Evolutionary conservation across 228 moss, liverwort and hornwort species (phyloP).

Genomic region (Sphagnum magellanicum): DNA sequence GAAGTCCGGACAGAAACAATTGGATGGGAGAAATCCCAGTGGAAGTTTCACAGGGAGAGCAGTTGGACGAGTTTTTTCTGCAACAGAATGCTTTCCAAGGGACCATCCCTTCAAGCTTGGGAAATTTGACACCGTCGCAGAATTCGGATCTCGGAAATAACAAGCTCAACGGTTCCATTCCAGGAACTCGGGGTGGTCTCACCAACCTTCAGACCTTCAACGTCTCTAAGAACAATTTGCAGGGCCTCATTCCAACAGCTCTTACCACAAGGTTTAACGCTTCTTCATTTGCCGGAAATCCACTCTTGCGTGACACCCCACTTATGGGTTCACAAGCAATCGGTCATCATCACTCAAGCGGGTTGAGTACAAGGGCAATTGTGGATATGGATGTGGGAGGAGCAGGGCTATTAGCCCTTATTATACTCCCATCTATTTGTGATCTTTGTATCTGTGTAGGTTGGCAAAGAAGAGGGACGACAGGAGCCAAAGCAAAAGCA

Average conservation of each 20-base stretch:
- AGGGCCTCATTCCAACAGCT: background rate
- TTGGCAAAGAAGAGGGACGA: slow-evolving; percentile 10
- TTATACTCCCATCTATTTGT: slow-evolving; percentile 32
- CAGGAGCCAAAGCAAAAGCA: slow-evolving; percentile 9
- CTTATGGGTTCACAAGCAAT: slow-evolving; percentile 5
- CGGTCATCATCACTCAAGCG: slow-evolving; percentile 15
- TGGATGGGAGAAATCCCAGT: slow-evolving; percentile 41
- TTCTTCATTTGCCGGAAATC: slow-evolving; percentile 53
- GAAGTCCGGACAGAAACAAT: slow-evolving; percentile 46
- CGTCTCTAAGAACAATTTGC: too few relatives aligned
- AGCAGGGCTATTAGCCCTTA: slow-evolving; percentile 19
- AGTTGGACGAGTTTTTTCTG: slow-evolving; percentile 26
- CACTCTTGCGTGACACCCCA: slow-evolving; percentile 39
- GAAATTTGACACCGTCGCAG: slow-evolving; percentile 26
- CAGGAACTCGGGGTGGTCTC: background rate
- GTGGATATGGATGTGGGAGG: slow-evolving; percentile 48
- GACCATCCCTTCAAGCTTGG: slow-evolving; percentile 37
- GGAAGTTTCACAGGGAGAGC: slow-evolving; percentile 31
- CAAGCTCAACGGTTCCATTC: slow-evolving; percentile 44
- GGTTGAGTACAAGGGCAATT: slow-evolving; percentile 31
- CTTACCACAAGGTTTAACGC: slow-evolving; percentile 34
- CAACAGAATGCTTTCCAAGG: slow-evolving; percentile 37
- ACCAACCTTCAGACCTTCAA: too few relatives aligned
- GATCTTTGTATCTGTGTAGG: slow-evolving; percentile 33
- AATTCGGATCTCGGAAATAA: slow-evolving; percentile 48